Conservation (phyloP, 352 stramenopile genomes). For the Phytopythium helicoides region DNA sequence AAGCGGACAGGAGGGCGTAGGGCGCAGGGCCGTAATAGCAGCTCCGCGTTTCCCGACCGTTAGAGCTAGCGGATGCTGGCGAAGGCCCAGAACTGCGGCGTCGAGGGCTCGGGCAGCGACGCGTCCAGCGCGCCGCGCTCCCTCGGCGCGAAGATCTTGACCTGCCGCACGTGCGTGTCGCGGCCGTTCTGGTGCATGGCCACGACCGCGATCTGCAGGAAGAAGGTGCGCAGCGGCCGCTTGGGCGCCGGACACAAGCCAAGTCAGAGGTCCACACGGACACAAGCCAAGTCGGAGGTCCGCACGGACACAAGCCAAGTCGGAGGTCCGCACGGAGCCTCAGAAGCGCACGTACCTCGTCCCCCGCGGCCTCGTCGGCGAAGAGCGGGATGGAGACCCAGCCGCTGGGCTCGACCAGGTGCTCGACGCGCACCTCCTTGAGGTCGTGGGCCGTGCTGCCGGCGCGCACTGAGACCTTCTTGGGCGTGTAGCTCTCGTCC, state of each 20-base stretch:
- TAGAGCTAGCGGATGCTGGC: slow-evolving; percentile 46
- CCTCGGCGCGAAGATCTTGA: slow-evolving; percentile 90
- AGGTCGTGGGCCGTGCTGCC: slow-evolving; percentile 96
- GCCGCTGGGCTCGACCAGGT: slow-evolving; percentile 91
- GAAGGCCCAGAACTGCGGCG: slow-evolving; percentile 67
- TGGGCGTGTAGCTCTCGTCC: slow-evolving; percentile 98
- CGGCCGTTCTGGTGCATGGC: slow-evolving; percentile 98
- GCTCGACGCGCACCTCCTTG: slow-evolving; percentile 90
- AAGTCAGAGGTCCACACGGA: not conserved
- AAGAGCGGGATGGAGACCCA: slow-evolving; percentile 93
- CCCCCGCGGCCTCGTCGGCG: slow-evolving; percentile 34
- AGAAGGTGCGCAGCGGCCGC: slow-evolving; percentile 87
- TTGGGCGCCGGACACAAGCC: slow-evolving; percentile 11
- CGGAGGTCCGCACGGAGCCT: not conserved
- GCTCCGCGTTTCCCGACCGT: not conserved
- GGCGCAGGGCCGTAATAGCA: not conserved
- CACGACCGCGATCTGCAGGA: slow-evolving; percentile 95
- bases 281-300: not conserved
- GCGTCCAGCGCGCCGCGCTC: slow-evolving; percentile 50
- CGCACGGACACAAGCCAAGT: not conserved
- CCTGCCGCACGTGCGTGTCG: slow-evolving; percentile 95
- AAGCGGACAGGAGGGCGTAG: not conserved
- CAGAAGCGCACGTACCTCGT: slow-evolving; percentile 1
- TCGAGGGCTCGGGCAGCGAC: slow-evolving; percentile 50
- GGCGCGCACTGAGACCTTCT: slow-evolving; percentile 91